phyloP scores from a whole-genome alignment of 1,284 basidiomycete species.

The Boletus subluridellus region DNA sequence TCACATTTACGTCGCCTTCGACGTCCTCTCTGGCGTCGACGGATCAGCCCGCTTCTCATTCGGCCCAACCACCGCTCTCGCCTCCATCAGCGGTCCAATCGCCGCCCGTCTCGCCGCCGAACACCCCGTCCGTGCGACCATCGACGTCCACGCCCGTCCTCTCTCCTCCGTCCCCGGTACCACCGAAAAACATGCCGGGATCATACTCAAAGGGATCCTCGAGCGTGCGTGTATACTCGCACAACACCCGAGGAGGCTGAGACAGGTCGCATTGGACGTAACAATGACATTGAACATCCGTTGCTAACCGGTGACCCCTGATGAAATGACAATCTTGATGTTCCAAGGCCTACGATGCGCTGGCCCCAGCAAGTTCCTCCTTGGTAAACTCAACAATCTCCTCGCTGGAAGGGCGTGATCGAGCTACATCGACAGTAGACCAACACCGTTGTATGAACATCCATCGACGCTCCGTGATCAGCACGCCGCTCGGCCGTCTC shows the following conservation, averaged over 20 bases:
- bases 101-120: slow-evolving; percentile 37
- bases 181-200: no score
- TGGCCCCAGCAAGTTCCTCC: background rate
- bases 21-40: slow-evolving; percentile 32
- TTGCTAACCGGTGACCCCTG: background rate
- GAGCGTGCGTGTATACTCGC: no score
- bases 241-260: no score
- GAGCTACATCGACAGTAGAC: background rate
- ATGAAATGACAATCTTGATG: background rate
- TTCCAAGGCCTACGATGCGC: background rate
- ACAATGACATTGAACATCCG: background rate
- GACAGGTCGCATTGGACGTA: background rate
- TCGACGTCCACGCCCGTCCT: slow-evolving; percentile 52
- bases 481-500: background rate
- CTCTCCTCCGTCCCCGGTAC: no score
- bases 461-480: slow-evolving; percentile 6
- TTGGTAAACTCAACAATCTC: slow-evolving; percentile 3
- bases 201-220: no score
- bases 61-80: slow-evolving; percentile 45
- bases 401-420: slow-evolving; percentile 4
- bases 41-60: slow-evolving; percentile 35
- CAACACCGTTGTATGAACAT: background rate
- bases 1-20: slow-evolving; percentile 26
- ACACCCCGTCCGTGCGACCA: slow-evolving; percentile 64
- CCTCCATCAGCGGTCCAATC: slow-evolving; percentile 74